phyloP scores from a whole-genome alignment of 495 filamentous ascomycete genomes.

The Hypoxylon subgilvum region DNA sequence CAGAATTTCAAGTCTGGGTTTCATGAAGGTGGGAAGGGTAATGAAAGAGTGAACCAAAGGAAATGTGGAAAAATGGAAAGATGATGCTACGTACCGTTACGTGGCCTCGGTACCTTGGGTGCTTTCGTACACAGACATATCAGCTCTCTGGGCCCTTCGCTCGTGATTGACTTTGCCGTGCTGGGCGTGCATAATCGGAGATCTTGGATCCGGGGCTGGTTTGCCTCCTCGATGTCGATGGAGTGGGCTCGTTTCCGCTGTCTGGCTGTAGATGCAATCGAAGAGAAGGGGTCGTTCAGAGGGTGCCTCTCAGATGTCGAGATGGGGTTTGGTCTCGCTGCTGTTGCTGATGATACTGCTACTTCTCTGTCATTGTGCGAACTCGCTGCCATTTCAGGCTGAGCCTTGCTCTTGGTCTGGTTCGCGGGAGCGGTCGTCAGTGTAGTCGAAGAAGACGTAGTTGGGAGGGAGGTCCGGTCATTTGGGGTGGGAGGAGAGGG shows the following conservation, averaged over 20 bases:
- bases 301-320: neutral
- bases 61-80: conserved; percentile 32
- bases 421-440: conserved; percentile 10
- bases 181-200: conserved; percentile 48
- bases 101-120: conserved; percentile 89
- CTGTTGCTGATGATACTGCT: conserved; percentile 4
- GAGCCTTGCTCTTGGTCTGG: conserved; percentile 14
- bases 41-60: neutral
- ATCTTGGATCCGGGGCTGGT: conserved; percentile 50
- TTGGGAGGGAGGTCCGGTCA: conserved; percentile 26
- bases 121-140: conserved; percentile 93
- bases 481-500: conserved; percentile 25
- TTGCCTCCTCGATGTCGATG: conserved; percentile 55
- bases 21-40: neutral
- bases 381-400: conserved; percentile 23
- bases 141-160: conserved; percentile 47
- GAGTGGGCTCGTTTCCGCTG: conserved; percentile 53
- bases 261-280: conserved; percentile 5
- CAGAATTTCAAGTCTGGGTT: neutral
- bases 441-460: conserved; percentile 10
- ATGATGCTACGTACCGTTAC: conserved; percentile 77
- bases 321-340: conserved; percentile 5
- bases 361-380: conserved; percentile 13
- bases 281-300: conserved; percentile 6
- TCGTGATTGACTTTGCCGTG: conserved; percentile 35